These are phyloP conservation scores for Dryas drummondii DNA, from an alignment of 306 rosid genomes.

Conservation along the genomic window DNA sequence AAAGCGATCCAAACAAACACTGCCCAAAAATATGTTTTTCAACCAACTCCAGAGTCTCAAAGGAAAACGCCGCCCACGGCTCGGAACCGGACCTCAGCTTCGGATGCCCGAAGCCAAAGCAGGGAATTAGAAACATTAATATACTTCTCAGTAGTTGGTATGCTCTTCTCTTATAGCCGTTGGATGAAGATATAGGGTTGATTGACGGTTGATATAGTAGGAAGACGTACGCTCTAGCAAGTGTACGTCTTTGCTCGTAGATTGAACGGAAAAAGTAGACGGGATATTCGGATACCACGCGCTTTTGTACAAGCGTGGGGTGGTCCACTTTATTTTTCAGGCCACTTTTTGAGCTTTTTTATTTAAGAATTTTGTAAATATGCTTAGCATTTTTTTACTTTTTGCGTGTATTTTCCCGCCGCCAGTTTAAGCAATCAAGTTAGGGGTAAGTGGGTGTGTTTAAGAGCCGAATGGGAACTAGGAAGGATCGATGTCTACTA, in stretches of 20 bases:
- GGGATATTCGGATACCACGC: constrained; percentile 34
- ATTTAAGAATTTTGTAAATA: neutral
- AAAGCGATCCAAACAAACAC: constrained; percentile 35
- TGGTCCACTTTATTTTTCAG: neutral
- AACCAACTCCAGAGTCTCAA: constrained; percentile 18
- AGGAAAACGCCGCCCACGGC: constrained; percentile 19
- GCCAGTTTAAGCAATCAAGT: constrained; percentile 18
- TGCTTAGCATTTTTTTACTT: too few species aligned
- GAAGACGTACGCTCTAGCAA: neutral
- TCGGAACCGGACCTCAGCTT: constrained; percentile 10
- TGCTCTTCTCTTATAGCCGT: neutral
- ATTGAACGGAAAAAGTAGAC: constrained; percentile 11
- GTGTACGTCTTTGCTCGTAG: constrained; percentile 6
- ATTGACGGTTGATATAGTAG: constrained; percentile 4
- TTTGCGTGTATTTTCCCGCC: constrained; percentile 19
- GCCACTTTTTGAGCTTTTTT: neutral
- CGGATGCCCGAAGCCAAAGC: neutral
- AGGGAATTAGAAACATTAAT: neutral
- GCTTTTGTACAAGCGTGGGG: constrained; percentile 26
- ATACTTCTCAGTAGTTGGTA: neutral
- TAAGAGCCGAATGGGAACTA: too few species aligned
- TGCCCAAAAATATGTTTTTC: constrained; percentile 12
- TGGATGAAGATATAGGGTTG: neutral
- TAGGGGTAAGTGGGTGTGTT: neutral
- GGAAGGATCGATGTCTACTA: neutral